Base-by-base conservation (phyloP, 2,329 filamentous ascomycete genomes). In the Aspergillus texensis region DNA sequence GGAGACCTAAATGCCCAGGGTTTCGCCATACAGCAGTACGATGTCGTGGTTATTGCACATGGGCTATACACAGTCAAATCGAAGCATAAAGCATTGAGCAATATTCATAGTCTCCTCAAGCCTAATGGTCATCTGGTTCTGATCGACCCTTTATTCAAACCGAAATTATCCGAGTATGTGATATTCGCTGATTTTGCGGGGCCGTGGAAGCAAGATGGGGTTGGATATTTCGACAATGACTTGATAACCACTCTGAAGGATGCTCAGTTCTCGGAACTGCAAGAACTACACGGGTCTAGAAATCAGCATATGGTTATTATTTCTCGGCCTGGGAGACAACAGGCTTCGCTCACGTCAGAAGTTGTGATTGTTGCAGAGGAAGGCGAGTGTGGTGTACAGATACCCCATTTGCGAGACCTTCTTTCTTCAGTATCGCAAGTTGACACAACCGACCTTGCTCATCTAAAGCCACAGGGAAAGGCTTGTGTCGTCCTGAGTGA, bases 401-500 rank as follows among this genome's bases (percentile, higher is more conserved):
- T 48, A 9, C 4, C n/a, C 1, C 32, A 48, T 12, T 48, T 71
- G 14, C 48, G 46, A 28, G 28, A 30, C 4, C 26, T 46, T 21
- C 58, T 58, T 26, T 45, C 5, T 11, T 48, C 45, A 1, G 28
- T 26, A 48, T 30, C n/a, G 46, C 63, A 4, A 6, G 62, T 68
- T 21, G 53, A 54, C 4, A 36, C 67, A 10, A 54, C 62, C 10
- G 16, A 60, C 10, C 34, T 70, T 3, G 24, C 34, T 5, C n/a
- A 65, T 28, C 59, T 63, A 10, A 50, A 66, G 3, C 62, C 63
- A 26, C 36, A 45, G 11, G 65, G 60, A 14, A 64, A 64, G 24
- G 43, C 70, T 3, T 72, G 70, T 30, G 52, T 73, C 19, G 53
- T 73, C 9, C 24, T 73, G 30, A 69, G 66, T n/a, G 62, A 62